Evolutionary conservation across 2,329 filamentous ascomycete genomes (phyloP), one percentile per base, ranked within the genome.

Genomic region (Scedosporium boydii): DNA sequence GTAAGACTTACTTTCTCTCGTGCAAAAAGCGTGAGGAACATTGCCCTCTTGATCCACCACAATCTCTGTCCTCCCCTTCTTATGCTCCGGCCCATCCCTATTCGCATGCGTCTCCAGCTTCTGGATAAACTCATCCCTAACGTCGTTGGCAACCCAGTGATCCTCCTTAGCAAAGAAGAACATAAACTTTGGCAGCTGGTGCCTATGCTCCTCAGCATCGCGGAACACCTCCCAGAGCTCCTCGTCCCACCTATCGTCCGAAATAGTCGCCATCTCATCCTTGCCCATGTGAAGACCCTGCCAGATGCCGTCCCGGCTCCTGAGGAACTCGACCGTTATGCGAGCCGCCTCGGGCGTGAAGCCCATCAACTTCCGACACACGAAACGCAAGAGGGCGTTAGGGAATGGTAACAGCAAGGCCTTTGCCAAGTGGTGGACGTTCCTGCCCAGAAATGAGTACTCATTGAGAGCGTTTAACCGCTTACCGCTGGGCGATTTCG

Each of bases 11-110:
- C 75, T 68, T 63, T 76, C 71, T 14, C 65, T 73, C 0, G 72
- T 74, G 68, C 84, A 87, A 71, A 88, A 88, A 0, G 81, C 83
- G 72, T 88, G 86, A 6, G 81, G 81, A 9, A 87, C 71, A 9
- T 78, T 74, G 2, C 77, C 78, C 65, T 84, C 78, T 62, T 62
- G 58, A 26, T 87, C 84, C 42, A 88, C 75, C 41, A 80, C 70
- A 59, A 86, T 76, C 63, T 73, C 75, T 0, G 80, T 79, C 64
- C 76, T 73, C 6, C 75, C 76, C 27, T 66, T 65, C 59, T 73
- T 70, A 29, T 71, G 41, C 6, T 58, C 60, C 14, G 60, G 60
- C 7, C 60, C 60, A 1, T 69, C 70, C 69, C 71, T 71, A 60
- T 70, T 61, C 51, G 66, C 66, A 58, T 69, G 67, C 63, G 69